Percentiles rank a stretch among this genome's conserved stretches.
phyloP scores from a whole-genome alignment of 257 asterid genomes.

The Solanum virginianum region DNA sequence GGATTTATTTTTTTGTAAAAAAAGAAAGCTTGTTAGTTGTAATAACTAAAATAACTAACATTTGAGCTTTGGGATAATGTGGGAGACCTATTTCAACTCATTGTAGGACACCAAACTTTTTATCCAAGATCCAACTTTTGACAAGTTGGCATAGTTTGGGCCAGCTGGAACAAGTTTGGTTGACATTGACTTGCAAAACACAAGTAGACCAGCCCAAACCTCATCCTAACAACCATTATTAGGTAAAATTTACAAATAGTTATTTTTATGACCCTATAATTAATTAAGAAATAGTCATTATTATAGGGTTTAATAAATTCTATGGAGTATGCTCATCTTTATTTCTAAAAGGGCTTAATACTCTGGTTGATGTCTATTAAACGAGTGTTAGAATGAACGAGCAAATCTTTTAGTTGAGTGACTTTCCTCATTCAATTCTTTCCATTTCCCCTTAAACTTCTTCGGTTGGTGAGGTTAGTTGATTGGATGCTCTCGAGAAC shows the following conservation, averaged over 20 bases:
- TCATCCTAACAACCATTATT: neutral
- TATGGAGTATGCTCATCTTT: neutral
- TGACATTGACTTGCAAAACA: neutral
- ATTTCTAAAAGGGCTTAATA: neutral
- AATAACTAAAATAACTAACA: neutral
- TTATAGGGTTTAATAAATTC: neutral
- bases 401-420: neutral
- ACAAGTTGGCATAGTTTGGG: neutral
- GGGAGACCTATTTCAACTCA: neutral
- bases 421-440: neutral
- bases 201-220: neutral
- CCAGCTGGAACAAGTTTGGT: neutral
- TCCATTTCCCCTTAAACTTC: neutral
- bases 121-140: neutral
- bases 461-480: no score
- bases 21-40: neutral
- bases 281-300: neutral
- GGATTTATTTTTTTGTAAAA: neutral
- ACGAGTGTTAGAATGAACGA: neutral
- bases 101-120: neutral
- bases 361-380: neutral
- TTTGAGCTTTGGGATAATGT: neutral
- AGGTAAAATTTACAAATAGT: neutral
- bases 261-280: neutral
- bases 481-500: neutral